Base-by-base conservation (phyloP, 305 asterid genomes). In the Petunia hybrid region DNA sequence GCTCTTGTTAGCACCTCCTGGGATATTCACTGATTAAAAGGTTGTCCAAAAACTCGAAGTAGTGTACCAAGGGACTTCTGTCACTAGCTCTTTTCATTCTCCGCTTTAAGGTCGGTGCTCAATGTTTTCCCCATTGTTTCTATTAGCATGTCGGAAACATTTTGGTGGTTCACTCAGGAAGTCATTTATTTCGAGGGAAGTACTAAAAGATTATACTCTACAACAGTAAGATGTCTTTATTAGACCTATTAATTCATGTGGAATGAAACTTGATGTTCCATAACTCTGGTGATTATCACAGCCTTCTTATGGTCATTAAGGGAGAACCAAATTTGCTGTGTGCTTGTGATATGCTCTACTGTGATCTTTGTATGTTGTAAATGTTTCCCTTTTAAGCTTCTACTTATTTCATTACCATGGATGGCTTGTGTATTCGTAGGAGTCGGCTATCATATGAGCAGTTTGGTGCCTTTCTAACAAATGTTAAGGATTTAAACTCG, bases 401-500 rank as follows among this genome's bases (percentile, higher is more conserved):
- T 63, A 41, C 67, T 48, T 39, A 41, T 76, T 48, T 39, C 56
- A 40, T 73, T 22, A 51, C 46, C 63, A 51, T 53, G 36, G 64
- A 73, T 73, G 78, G 36, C 36, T 73, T 73, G 45, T 73, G 64
- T 63, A 51, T 51, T 73, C 31, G 71, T 85, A 94, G 98, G 87
- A 85, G 90, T 83, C 91, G 98, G 82, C 82, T 96, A 82, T 91
- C 99, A 9, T 94, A 96, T 14, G 97, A 94, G 89, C 98, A 94
- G 88, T 94, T 95, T 75, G 94, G 98, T 16, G 86, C 94, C 14
- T 96, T 96, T 89, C 91, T 96, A 60, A 91, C 97, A 10, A 96
- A 92, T 85, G 99, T 96, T 65, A 96, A 96, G 93, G 98, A 94
- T 45, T 88, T 96, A 61, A 96, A 96, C 79, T 91, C 99, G 82